A percentile compares a stretch with the other conserved stretches of the same genome.
Evolutionary conservation across 805 yeast genomes (phyloP).

Genomic region (Sugiyamaella mastotermitis): DNA sequence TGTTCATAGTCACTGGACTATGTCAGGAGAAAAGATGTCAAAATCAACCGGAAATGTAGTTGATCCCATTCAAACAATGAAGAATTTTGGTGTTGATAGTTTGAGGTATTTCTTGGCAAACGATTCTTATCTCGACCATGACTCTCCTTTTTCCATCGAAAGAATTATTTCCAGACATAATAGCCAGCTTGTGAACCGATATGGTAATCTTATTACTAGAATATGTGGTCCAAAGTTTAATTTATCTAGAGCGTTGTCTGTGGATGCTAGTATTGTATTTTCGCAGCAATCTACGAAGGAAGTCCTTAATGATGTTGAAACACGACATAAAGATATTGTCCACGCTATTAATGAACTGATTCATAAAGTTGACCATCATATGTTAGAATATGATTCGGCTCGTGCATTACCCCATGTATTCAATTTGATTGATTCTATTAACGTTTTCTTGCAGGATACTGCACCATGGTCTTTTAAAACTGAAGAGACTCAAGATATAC

Average conservation of each 20-base stretch:
- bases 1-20: constrained; percentile 93
- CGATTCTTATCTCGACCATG: constrained; percentile 67
- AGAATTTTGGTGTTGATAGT: constrained; percentile 53
- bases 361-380: constrained; percentile 36
- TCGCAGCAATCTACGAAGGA: constrained; percentile 4
- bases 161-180: constrained; percentile 41
- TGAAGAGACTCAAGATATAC: constrained; percentile 25
- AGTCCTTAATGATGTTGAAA: constrained; percentile 1
- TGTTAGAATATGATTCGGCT: constrained; percentile 46
- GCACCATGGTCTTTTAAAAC: constrained; percentile 67
- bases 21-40: constrained; percentile 88
- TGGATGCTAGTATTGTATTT: constrained; percentile 1
- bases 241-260: constrained; percentile 38
- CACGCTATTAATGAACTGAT: constrained; percentile 33
- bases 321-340: constrained; percentile 25
- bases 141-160: constrained; percentile 69
- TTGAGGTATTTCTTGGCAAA: constrained; percentile 71
- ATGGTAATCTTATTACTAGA: constrained; percentile 73
- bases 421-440: constrained; percentile 53
- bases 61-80: constrained; percentile 68
- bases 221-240: constrained; percentile 66
- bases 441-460: constrained; percentile 57
- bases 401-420: constrained; percentile 55
- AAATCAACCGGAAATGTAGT: constrained; percentile 90
- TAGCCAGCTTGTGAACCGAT: constrained; percentile 64